These are phyloP conservation scores for Ampelocalamus luodianensis DNA, from an alignment of 176 grass and related monocot genomes.

Conservation along the genomic window DNA sequence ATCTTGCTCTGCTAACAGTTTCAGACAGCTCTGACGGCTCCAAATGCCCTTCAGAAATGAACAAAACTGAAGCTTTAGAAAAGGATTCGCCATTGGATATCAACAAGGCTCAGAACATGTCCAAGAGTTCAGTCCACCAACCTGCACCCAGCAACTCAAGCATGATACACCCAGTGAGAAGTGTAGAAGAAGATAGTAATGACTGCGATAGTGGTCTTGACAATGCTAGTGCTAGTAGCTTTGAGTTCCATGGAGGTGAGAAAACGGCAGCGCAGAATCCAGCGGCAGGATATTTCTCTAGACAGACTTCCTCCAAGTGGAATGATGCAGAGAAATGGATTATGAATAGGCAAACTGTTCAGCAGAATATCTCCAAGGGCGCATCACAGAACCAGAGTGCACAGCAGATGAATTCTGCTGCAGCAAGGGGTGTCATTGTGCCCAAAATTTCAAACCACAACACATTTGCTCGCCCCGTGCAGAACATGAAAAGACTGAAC, in stretches of 20 bases:
- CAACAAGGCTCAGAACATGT: constrained; percentile 43
- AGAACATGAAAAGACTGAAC: constrained; percentile 65
- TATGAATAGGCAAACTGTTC: constrained; percentile 67
- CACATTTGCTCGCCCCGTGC: constrained; percentile 29
- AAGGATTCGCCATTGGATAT: constrained; percentile 32
- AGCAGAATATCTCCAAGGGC: constrained; percentile 43
- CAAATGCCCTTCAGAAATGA: constrained; percentile 40
- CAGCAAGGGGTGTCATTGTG: constrained; percentile 31
- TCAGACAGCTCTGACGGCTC: constrained; percentile 63
- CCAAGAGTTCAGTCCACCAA: constrained; percentile 52
- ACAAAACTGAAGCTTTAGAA: constrained; percentile 34
- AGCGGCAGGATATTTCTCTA: constrained; percentile 50
- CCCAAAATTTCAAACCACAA: constrained; percentile 45
- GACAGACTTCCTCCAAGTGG: constrained; percentile 84
- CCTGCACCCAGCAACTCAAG: constrained; percentile 58
- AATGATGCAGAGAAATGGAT: constrained; percentile 99
- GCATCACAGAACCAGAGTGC: constrained; percentile 35
- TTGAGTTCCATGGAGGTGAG: constrained; percentile 82
- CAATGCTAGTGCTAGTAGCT: constrained; percentile 63
- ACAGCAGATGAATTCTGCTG: constrained; percentile 42
- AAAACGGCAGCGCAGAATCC: constrained; percentile 49
- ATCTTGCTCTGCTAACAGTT: constrained; percentile 36
- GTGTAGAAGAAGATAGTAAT: constrained; percentile 65
- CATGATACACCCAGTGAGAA: constrained; percentile 78
- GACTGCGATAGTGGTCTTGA: constrained; percentile 68